These are phyloP conservation scores for Metarhizium brunneum DNA, from an alignment of 2,329 filamentous ascomycete species.

Conservation along the genomic window DNA sequence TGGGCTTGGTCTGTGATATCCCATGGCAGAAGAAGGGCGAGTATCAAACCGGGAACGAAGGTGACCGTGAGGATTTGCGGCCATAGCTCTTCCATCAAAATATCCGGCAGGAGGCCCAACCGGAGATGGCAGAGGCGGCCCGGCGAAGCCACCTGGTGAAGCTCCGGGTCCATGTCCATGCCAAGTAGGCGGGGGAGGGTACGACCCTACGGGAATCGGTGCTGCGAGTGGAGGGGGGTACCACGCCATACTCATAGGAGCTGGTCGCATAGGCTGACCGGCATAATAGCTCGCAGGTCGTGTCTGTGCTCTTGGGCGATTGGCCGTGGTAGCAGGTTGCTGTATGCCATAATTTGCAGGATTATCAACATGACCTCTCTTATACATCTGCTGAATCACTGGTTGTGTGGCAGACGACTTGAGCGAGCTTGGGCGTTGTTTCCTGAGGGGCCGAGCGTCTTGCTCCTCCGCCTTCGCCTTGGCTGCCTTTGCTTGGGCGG, in stretches of 20 bases:
- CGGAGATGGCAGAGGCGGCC: constrained; percentile 18
- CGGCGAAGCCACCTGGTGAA: constrained; percentile 15
- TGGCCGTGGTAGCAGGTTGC: constrained; percentile 21
- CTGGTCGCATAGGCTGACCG: constrained; percentile 19
- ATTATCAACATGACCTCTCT: constrained; percentile 23
- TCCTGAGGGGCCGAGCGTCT: constrained; percentile 18
- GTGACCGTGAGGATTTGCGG: constrained; percentile 16
- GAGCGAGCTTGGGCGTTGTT: constrained; percentile 18
- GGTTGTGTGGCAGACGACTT: constrained; percentile 24
- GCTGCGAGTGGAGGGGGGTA: constrained; percentile 15
- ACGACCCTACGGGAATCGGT: constrained; percentile 18
- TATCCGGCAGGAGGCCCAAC: constrained; percentile 18
- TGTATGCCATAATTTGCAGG: constrained; percentile 26
- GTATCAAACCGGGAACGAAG: constrained; percentile 24
- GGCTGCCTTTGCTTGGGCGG: neutral
- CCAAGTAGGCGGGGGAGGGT: constrained; percentile 21
- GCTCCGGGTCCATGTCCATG: constrained; percentile 10
- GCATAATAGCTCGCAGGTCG: constrained; percentile 27
- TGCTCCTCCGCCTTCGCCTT: constrained; percentile 6
- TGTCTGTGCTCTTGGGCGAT: constrained; percentile 23
- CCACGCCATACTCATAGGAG: constrained; percentile 18
- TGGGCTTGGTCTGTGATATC: constrained; percentile 17
- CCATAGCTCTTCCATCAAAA: constrained; percentile 15
- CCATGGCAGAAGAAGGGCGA: constrained; percentile 31
- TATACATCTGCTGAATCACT: constrained; percentile 20